phyloP scores from a whole-genome alignment of 1,284 basidiomycete species.

The Fistulina hepatica region DNA sequence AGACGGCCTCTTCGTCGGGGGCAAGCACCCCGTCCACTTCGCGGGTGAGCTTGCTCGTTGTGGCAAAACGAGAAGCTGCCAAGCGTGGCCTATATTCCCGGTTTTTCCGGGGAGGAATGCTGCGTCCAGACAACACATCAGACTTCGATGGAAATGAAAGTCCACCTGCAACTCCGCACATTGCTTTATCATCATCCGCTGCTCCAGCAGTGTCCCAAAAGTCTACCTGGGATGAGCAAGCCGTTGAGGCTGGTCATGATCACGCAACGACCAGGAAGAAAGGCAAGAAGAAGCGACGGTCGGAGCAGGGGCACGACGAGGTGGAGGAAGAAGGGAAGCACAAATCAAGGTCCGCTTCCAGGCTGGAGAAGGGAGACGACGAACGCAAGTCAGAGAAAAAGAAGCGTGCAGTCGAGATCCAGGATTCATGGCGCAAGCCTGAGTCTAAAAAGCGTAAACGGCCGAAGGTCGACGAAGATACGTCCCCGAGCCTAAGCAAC shows the following conservation, averaged over 20 bases:
- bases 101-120: constrained; percentile 75
- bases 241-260: constrained; percentile 2
- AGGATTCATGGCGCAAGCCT: constrained; percentile 10
- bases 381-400: constrained; percentile 9
- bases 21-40: constrained; percentile 31
- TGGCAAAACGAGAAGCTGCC: constrained; percentile 71
- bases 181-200: not conserved
- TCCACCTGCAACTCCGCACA: not conserved
- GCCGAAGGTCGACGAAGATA: constrained; percentile 1
- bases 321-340: constrained; percentile 13
- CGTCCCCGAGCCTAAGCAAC: not conserved
- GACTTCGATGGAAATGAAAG: constrained; percentile 19
- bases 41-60: constrained; percentile 35
- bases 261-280: constrained; percentile 12
- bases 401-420: constrained; percentile 11
- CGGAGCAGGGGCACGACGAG: constrained; percentile 4
- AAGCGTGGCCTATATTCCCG: constrained; percentile 62
- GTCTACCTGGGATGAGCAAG: constrained; percentile 6
- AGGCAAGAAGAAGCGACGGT: constrained; percentile 10
- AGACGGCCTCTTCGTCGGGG: constrained; percentile 34
- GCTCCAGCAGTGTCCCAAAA: not conserved
- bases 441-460: constrained; percentile 14
- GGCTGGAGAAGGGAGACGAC: not conserved
- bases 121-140: constrained; percentile 46
- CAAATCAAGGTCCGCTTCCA: constrained; percentile 10